Evolutionary conservation across 2,329 filamentous ascomycete genomes (phyloP).

Genomic region (Colletotrichum tropicicola): DNA sequence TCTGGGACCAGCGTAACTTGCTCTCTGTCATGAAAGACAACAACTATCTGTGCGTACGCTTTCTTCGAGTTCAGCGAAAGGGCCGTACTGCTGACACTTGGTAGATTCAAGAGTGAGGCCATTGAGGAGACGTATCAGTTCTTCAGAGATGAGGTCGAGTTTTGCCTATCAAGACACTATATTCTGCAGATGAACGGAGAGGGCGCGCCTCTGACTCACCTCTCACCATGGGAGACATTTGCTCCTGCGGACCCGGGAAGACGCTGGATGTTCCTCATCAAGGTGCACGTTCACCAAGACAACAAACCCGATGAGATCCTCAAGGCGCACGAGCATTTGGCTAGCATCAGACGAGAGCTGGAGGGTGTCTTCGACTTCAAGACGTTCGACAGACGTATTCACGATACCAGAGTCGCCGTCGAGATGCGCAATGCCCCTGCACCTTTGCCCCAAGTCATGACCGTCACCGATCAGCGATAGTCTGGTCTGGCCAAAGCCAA

Average conservation of each 20-base stretch:
- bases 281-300: slow-evolving; percentile 62
- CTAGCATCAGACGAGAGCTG: slow-evolving; percentile 55
- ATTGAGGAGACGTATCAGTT: slow-evolving; percentile 64
- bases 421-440: slow-evolving; percentile 48
- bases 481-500: not conserved
- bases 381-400: slow-evolving; percentile 59
- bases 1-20: slow-evolving; percentile 60
- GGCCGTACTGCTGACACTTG: slow-evolving; percentile 8
- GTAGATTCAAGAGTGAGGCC: slow-evolving; percentile 61
- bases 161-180: slow-evolving; percentile 59
- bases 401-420: slow-evolving; percentile 58
- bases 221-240: slow-evolving; percentile 58
- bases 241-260: slow-evolving; percentile 57
- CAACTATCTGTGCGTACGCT: slow-evolving; percentile 52
- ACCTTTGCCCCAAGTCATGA: slow-evolving; percentile 36
- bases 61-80: too few relatives aligned
- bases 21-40: slow-evolving; percentile 60
- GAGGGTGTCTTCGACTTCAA: slow-evolving; percentile 63
- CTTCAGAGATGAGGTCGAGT: slow-evolving; percentile 64
- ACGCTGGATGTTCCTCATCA: slow-evolving; percentile 65
- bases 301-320: slow-evolving; percentile 66
- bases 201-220: slow-evolving; percentile 42
- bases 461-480: slow-evolving; percentile 29
- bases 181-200: slow-evolving; percentile 44
- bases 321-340: slow-evolving; percentile 61